Evolutionary conservation across 192 early-diverging fungal genomes (phyloP).

Genomic region (Backusella macrospora): DNA sequence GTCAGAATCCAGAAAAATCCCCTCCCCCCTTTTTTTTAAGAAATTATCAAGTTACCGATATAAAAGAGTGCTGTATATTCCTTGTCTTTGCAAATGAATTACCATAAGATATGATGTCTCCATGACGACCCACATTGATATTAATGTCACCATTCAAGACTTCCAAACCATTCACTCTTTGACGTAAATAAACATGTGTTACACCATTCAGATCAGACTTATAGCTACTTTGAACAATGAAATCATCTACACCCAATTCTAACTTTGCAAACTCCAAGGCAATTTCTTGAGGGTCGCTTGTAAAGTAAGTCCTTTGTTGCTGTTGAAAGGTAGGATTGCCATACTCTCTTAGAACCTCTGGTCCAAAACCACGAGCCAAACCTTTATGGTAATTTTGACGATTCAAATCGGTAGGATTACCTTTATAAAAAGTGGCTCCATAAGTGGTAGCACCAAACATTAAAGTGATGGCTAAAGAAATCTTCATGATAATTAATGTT

Average conservation of each 20-base stretch:
- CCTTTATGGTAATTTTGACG: constrained; percentile 5
- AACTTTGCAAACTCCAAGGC: constrained; percentile 52
- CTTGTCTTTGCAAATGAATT: constrained; percentile 57
- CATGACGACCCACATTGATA: constrained; percentile 71
- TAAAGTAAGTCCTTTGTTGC: not conserved
- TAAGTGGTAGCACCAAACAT: not conserved
- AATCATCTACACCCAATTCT: constrained; percentile 42
- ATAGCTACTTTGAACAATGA: constrained; percentile 70
- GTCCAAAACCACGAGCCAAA: constrained; percentile 8
- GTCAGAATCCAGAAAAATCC: not conserved
- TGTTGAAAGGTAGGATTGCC: not conserved
- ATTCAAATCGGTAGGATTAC: not conserved
- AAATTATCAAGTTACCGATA: constrained; percentile 5
- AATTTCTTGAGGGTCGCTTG: constrained; percentile 37
- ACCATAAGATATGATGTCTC: constrained; percentile 72
- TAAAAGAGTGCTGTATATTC: not conserved
- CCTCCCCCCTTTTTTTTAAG: not conserved
- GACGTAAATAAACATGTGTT: constrained; percentile 83
- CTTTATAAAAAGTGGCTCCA: constrained; percentile 10
- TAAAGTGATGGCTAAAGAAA: constrained; percentile 15
- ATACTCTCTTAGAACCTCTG: constrained; percentile 3
- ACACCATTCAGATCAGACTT: constrained; percentile 69
- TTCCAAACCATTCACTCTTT: constrained; percentile 66
- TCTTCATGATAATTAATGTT: not conserved
- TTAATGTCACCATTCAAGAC: constrained; percentile 85